These are phyloP conservation scores for Paramyrothecium sp. DNA, from an alignment of 2,329 filamentous ascomycete genomes.

Conservation along the genomic window DNA sequence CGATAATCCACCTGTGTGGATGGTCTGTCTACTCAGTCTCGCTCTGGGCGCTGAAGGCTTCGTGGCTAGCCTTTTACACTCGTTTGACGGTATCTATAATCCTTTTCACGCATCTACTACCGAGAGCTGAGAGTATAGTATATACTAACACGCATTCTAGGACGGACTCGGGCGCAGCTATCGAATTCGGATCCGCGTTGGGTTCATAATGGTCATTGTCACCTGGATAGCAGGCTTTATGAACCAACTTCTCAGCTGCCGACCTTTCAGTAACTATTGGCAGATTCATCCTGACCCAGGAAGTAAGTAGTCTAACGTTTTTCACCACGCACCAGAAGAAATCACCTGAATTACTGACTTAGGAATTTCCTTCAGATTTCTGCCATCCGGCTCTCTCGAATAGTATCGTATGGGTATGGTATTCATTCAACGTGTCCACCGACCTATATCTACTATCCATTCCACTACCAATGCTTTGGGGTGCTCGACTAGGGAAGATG, in stretches of 20 bases:
- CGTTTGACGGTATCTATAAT: constrained; percentile 44
- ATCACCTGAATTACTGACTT: constrained; percentile 10
- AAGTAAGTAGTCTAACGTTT: too few relatives aligned
- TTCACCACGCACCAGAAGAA: too few relatives aligned
- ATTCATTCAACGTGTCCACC: constrained; percentile 47
- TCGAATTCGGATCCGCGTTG: constrained; percentile 36
- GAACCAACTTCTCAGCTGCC: constrained; percentile 49
- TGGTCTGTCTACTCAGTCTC: constrained; percentile 50
- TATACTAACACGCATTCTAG: background rate
- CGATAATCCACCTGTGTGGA: constrained; percentile 51
- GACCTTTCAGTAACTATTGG: constrained; percentile 52
- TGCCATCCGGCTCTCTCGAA: constrained; percentile 47
- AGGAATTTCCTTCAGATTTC: constrained; percentile 22
- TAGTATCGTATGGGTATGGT: constrained; percentile 45
- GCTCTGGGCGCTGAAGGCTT: constrained; percentile 50
- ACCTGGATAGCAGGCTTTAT: constrained; percentile 47
- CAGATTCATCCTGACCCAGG: constrained; percentile 57
- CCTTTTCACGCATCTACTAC: too few relatives aligned
- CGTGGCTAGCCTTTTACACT: constrained; percentile 51
- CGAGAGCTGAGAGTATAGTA: background rate
- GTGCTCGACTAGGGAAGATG: constrained; percentile 22
- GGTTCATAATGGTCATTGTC: constrained; percentile 41
- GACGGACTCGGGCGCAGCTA: constrained; percentile 14
- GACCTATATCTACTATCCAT: constrained; percentile 57
- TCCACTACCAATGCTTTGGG: constrained; percentile 46